Evolutionary conservation across 169 alveolate species (phyloP).

Genomic region (Perkinsus olseni): DNA sequence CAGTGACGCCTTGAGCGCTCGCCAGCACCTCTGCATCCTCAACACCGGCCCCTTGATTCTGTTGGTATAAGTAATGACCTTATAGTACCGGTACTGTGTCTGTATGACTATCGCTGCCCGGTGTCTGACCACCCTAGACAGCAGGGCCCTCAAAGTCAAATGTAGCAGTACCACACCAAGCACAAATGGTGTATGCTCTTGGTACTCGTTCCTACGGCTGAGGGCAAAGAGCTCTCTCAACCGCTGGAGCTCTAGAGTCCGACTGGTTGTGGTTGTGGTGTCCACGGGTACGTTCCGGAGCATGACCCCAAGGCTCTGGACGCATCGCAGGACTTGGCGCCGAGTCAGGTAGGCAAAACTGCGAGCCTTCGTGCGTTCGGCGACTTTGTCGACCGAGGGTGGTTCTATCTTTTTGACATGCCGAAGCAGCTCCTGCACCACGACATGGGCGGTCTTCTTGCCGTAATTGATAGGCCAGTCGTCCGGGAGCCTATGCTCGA

Average conservation of each 20-base stretch:
- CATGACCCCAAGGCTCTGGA: not conserved
- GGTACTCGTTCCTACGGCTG: not conserved
- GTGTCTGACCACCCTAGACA: not conserved
- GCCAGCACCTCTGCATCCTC: conserved; percentile 7
- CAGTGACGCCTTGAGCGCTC: not conserved
- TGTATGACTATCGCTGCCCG: not conserved
- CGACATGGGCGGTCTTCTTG: not conserved
- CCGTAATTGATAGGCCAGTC: conserved; percentile 1
- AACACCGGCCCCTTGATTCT: not conserved
- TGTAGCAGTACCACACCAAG: not conserved
- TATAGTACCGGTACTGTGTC: conserved; percentile 4
- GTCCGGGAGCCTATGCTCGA: not conserved
- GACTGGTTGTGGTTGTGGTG: not conserved
- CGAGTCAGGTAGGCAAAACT: not conserved
- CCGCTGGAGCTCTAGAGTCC: not conserved
- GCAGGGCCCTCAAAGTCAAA: not conserved
- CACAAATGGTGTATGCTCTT: conserved; percentile 6
- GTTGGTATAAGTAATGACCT: not conserved
- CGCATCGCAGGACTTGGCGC: not conserved
- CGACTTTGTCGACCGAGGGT: not conserved
- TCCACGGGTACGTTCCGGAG: not conserved
- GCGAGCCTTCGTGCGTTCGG: not conserved
- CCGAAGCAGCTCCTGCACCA: not conserved
- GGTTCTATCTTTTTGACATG: not conserved
- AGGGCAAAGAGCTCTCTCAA: not conserved